Evolutionary conservation across 2,329 filamentous ascomycete species (phyloP), one percentile per base, ranked within the genome.

Genomic region (Diaporthe humulicola): DNA sequence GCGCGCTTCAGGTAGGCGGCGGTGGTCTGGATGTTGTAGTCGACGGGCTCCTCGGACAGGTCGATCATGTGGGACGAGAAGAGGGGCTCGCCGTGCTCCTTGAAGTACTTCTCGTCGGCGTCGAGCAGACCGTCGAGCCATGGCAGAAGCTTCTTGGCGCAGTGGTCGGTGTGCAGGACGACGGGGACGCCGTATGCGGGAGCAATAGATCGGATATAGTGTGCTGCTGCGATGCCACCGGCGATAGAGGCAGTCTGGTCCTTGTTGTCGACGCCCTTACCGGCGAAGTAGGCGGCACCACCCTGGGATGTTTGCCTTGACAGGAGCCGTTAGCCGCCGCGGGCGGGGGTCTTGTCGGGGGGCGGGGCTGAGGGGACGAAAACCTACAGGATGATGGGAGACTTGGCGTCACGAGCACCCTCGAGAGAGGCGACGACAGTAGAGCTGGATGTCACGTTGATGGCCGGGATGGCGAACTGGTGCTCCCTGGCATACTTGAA

Each of bases 51-150:
- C 89, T 98, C 97, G 36, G 94, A 97, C 81, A 98, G 88, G 87
- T 99, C 97, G 83, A 98, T 98, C 97, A 99, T 99, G 93, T 99
- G 97, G 80, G 92, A 95, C 84, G 93, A 95, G 92, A 97, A 98
- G 77, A 98, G 93, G 78, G 97, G 96, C 86, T 96, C 94, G 87
- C 94, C 94, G 84, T 96, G 92, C 84, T 91, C 85, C 93, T 98
- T 97, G 93, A 98, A 98, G 90, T 96, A 96, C 76, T 88, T 90
- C 92, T 98, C 97, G 83, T 98, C 97, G 80, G 93, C 96, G 78
- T 97, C 95, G 80, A 98, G 87, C 93, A 98, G 96, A 84, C 96
- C 96, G 83, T 98, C 96, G 84, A 98, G 89, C 96, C 96, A 98
- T 77, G 97, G 97, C 74, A 98, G 93, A 75, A 98, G 95, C 93